Percentiles rank a stretch among this genome's conserved stretches.
phyloP scores from a whole-genome alignment of 169 alveolate species.

The Haemoproteus tartakovskyi region DNA sequence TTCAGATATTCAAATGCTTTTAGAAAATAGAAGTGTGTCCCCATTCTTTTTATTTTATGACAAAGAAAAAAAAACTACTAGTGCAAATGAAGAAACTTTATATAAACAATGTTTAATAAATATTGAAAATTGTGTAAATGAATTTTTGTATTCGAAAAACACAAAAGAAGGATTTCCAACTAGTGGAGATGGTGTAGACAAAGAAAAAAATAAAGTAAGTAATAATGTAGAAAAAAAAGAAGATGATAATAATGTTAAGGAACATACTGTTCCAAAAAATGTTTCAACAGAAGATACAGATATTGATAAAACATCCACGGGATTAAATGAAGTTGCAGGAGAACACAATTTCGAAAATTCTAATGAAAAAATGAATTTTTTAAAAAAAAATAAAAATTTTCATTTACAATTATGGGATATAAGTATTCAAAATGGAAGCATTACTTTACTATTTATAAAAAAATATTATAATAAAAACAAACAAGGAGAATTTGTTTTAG shows the following conservation, averaged over 20 bases:
- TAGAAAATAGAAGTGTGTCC: conserved; percentile 56
- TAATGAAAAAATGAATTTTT: conserved; percentile 11
- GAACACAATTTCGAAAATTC: background rate
- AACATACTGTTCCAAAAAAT: background rate
- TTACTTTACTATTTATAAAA: conserved; percentile 60
- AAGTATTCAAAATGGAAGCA: conserved; percentile 74
- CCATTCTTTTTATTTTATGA: conserved; percentile 49
- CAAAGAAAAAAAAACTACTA: background rate
- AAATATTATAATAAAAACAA: conserved; percentile 56
- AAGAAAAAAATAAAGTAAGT: background rate
- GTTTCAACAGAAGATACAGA: background rate
- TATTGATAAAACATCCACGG: background rate
- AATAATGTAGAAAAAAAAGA: background rate
- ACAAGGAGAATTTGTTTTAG: conserved; percentile 6
- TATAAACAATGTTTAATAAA: conserved; percentile 60
- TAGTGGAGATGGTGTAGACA: background rate
- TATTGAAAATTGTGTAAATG: conserved; percentile 48
- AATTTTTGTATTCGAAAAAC: conserved; percentile 15
- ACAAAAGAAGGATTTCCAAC: no score
- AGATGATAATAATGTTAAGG: background rate
- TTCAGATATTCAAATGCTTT: conserved; percentile 42
- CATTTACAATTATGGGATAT: conserved; percentile 66
- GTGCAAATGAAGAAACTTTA: conserved; percentile 17
- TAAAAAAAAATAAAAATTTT: conserved; percentile 22
- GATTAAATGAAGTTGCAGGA: background rate